Conservation (phyloP, 179 eudicot species). For the Patellifolia procumbens region DNA sequence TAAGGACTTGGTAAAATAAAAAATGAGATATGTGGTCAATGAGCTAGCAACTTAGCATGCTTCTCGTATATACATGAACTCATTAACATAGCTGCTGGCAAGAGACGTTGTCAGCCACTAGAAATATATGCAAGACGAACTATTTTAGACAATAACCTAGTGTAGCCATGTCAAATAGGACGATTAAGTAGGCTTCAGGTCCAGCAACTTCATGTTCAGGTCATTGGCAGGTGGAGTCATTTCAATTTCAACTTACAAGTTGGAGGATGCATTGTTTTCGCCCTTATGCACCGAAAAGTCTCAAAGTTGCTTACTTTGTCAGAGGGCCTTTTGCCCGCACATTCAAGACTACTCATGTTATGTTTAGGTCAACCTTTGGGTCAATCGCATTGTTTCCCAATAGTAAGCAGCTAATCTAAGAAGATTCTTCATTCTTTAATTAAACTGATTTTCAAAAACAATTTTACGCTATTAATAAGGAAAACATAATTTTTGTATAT, state of each 20-base stretch:
- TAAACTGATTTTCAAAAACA: too few relatives aligned
- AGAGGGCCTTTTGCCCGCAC: too few relatives aligned
- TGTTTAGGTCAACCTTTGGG: too few relatives aligned
- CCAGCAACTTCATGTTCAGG: background rate
- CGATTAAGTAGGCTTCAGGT: background rate
- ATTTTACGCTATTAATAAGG: too few relatives aligned
- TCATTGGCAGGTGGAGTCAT: too few relatives aligned
- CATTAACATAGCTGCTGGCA: too few relatives aligned
- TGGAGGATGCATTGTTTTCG: background rate
- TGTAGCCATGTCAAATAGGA: background rate
- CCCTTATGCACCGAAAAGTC: too few relatives aligned
- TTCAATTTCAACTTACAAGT: background rate
- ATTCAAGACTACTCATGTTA: too few relatives aligned
- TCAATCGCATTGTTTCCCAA: background rate
- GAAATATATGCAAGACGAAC: background rate
- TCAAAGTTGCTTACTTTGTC: too few relatives aligned
- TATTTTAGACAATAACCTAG: background rate
- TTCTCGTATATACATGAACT: background rate
- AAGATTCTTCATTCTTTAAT: too few relatives aligned
- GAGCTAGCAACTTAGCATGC: background rate
- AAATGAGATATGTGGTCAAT: background rate
- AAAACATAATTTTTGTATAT: too few relatives aligned
- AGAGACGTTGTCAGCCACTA: background rate
- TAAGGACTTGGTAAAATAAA: background rate
- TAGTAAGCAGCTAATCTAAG: background rate